Evolutionary conservation across 345 rosid species (phyloP), one percentile per base, ranked within the genome.

Genomic region (Citrus inodora): DNA sequence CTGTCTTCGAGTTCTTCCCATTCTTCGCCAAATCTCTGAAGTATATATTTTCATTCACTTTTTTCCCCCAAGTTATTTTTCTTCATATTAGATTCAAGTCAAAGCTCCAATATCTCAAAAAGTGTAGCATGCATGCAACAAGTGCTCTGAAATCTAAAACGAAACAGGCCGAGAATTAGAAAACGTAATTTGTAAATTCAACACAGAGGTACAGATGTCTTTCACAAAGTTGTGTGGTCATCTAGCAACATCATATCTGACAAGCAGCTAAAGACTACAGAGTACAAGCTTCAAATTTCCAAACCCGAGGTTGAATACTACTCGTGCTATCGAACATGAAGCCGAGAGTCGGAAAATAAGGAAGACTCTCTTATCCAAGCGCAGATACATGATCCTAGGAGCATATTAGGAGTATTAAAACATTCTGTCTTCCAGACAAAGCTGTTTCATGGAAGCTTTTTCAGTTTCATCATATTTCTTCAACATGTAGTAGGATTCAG

Each of bases 251-350:
- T 62, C 56, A 78, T 30, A 78, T 30, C 71, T 37, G 51, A 70
- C 65, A 37, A 64, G 66, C 35, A 58, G 80, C 27, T 64, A 78
- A 37, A 65, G 51, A 59, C 64, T 76, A 55, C 79, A 56, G 37
- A 71, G 64, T 42, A 74, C 83, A 80, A 74, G 74, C 78, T 42
- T 73, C 68, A 80, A 53, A 67, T 76, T 76, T 81, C 80, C 72
- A 70, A 64, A 67, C 56, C 56, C 6, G 67, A 40, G 56, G 10
- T 69, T 35, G 59, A 65, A 59, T 11, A 67, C 28, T 14, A 30
- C n/a, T 14, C 69, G n/a, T 65, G 66, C 74, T 59, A 32, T 30
- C 59, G 51, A 28, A 33, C 38, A 42, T 9, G 28, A 24, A 32
- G 77, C 70, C n/a, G 33, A 25, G 58, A 63, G 11, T 22, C 22